Conservation (phyloP, 2,329 filamentous ascomycete species). For the Tothia fuscella region DNA sequence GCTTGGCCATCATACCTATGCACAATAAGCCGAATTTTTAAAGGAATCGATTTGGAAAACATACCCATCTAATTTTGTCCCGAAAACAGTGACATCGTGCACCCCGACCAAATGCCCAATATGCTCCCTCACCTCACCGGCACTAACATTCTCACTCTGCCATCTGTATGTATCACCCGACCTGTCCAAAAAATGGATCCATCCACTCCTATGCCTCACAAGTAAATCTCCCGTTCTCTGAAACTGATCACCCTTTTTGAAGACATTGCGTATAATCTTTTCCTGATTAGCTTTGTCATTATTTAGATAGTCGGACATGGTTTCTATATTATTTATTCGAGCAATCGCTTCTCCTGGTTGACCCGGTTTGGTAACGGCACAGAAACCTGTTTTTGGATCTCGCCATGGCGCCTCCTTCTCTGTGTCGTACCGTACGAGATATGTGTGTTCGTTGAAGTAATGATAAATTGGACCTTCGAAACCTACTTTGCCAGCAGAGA, state of each 20-base stretch:
- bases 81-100: slow-evolving; percentile 34
- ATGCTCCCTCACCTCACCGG: slow-evolving; percentile 34
- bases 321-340: slow-evolving; percentile 27
- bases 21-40: not conserved
- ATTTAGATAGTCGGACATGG: slow-evolving; percentile 31
- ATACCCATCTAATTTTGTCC: slow-evolving; percentile 25
- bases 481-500: slow-evolving; percentile 32
- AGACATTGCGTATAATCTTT: slow-evolving; percentile 33
- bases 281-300: slow-evolving; percentile 32
- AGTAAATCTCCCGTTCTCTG: slow-evolving; percentile 36
- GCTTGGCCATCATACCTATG: slow-evolving; percentile 30
- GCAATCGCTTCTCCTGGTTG: slow-evolving; percentile 36
- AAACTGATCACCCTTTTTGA: slow-evolving; percentile 33
- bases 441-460: slow-evolving; percentile 29
- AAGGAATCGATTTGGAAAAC: not conserved
- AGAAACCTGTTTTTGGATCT: slow-evolving; percentile 34
- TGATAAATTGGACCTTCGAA: slow-evolving; percentile 30
- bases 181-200: slow-evolving; percentile 36
- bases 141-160: slow-evolving; percentile 39
- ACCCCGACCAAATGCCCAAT: slow-evolving; percentile 29
- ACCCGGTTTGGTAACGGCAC: slow-evolving; percentile 23
- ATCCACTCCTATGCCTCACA: slow-evolving; percentile 28
- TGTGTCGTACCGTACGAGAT: slow-evolving; percentile 31
- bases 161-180: slow-evolving; percentile 44
- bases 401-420: slow-evolving; percentile 30